phyloP scores from a whole-genome alignment of 345 rosid genomes.

The Brassica rapa region DNA sequence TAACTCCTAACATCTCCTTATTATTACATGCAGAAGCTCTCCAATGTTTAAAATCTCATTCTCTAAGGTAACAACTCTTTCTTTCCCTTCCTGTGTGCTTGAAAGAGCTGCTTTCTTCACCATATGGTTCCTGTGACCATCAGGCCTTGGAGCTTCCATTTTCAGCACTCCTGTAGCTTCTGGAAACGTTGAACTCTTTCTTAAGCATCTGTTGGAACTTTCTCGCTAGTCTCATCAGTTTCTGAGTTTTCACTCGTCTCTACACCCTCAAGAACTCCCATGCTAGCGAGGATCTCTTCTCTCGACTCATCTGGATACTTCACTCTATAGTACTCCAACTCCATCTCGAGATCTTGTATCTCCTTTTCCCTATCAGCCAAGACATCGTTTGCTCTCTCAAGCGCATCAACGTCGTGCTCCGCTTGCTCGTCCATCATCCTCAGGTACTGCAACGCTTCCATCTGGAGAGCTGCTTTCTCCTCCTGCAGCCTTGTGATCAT shows the following conservation, averaged over 20 bases:
- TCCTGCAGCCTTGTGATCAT: constrained; percentile 85
- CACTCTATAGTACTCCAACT: constrained; percentile 55
- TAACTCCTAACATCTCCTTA: not conserved
- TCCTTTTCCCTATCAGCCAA: constrained; percentile 70
- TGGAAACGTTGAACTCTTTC: constrained; percentile 40
- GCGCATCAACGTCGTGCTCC: constrained; percentile 66
- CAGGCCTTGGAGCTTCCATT: constrained; percentile 28
- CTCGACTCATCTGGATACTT: constrained; percentile 45
- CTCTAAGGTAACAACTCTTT: not conserved
- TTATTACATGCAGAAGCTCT: not conserved
- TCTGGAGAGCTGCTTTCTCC: constrained; percentile 77
- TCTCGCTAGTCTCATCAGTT: constrained; percentile 28
- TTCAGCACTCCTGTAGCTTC: constrained; percentile 45
- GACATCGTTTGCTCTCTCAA: constrained; percentile 67
- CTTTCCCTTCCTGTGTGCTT: not conserved
- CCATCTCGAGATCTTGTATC: constrained; percentile 72
- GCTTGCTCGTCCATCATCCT: constrained; percentile 97
- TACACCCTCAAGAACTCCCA: constrained; percentile 30
- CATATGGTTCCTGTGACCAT: constrained; percentile 29
- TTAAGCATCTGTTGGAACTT: constrained; percentile 35
- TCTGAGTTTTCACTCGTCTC: constrained; percentile 9
- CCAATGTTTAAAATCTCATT: not conserved
- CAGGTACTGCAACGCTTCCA: constrained; percentile 81
- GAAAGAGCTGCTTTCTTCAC: constrained; percentile 21
- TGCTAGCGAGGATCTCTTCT: constrained; percentile 32